Percentiles rank a stretch among this genome's conserved stretches.
Conservation (phyloP, 208 protist genomes). For the Trypanosoma avium region DNA sequence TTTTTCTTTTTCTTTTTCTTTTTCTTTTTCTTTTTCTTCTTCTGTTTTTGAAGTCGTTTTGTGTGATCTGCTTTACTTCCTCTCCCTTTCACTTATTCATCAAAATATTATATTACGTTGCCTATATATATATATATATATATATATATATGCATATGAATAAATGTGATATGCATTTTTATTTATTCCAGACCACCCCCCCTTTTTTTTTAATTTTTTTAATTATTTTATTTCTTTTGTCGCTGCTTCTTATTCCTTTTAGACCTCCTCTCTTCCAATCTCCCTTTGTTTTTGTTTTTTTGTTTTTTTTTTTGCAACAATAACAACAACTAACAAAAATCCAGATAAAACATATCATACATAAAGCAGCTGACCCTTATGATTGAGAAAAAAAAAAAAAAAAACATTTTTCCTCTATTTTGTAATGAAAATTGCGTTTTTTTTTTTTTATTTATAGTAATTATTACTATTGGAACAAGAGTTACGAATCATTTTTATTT, state of each 20-base stretch:
- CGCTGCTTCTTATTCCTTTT: too few relatives aligned
- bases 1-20: slow-evolving; percentile 9
- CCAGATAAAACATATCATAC: too few relatives aligned
- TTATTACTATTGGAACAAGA: background rate
- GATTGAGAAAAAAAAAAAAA: too few relatives aligned
- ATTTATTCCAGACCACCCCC: background rate
- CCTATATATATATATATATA: slow-evolving; percentile 10
- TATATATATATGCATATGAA: background rate
- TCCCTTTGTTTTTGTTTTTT: too few relatives aligned
- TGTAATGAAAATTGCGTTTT: background rate
- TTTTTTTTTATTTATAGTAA: slow-evolving; percentile 13
- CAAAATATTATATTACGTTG: too few relatives aligned
- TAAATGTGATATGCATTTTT: slow-evolving; percentile 21
- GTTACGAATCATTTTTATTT: background rate
- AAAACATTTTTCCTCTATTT: too few relatives aligned
- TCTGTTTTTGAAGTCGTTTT: slow-evolving; percentile 15
- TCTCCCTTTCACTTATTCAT: too few relatives aligned
- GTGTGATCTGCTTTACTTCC: too few relatives aligned
- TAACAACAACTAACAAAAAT: too few relatives aligned
- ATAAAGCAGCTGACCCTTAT: too few relatives aligned
- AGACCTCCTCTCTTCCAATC: too few relatives aligned
- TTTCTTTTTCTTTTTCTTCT: slow-evolving; percentile 15
- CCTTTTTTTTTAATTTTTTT: background rate
- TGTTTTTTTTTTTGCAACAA: too few relatives aligned
- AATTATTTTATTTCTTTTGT: background rate